Conservation (phyloP, 2,329 filamentous ascomycete species). For the Fusarium tjaetaba region DNA sequence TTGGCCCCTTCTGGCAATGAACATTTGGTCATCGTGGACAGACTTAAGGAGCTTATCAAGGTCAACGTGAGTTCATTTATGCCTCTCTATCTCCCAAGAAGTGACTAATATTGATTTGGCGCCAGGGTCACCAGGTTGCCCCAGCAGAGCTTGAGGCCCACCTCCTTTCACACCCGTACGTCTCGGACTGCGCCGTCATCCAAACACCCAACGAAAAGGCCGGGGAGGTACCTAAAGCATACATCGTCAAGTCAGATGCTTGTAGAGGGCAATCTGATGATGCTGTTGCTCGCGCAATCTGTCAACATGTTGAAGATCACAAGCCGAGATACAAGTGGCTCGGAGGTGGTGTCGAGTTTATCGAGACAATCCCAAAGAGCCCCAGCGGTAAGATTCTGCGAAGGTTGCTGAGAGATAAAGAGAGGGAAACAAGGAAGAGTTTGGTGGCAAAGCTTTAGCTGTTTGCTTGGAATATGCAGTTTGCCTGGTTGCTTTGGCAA, state of each 20-base stretch:
- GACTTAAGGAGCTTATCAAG: background rate
- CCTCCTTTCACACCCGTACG: background rate
- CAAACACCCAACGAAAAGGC: background rate
- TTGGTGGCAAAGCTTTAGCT: background rate
- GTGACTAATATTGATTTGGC: too few species aligned
- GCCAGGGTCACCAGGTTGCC: background rate
- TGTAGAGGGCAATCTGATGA: fast-evolving
- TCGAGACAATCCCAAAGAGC: background rate
- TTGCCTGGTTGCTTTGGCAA: background rate
- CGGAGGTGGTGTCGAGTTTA: background rate
- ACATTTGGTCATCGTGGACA: fast-evolving
- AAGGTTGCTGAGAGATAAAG: background rate
- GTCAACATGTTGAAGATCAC: background rate
- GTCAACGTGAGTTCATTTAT: background rate
- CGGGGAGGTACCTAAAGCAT: background rate
- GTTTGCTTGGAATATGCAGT: background rate
- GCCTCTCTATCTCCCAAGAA: too few species aligned
- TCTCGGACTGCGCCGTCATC: background rate
- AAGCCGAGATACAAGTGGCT: background rate
- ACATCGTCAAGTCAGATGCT: background rate
- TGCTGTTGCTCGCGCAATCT: background rate
- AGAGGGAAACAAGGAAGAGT: background rate
- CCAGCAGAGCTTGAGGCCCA: background rate
- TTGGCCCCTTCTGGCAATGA: background rate
- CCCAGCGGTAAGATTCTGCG: background rate